phyloP scores from a whole-genome alignment of 1,139 yeast genomes.

The Petasospora fabianii region DNA sequence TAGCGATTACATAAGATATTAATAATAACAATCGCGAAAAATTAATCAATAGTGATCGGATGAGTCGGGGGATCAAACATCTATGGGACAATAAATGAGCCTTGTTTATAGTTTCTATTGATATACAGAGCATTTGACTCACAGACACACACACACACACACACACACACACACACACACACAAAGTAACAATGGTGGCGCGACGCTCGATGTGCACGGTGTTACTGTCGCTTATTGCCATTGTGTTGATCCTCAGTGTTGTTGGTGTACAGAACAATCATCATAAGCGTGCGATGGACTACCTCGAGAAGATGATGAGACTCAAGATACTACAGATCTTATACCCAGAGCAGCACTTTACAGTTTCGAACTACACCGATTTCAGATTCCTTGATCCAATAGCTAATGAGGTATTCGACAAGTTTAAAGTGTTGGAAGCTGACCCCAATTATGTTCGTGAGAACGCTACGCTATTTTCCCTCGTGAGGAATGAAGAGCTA shows the following conservation, averaged over 20 bases:
- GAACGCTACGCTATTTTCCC: constrained; percentile 53
- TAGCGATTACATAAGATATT: too few species aligned
- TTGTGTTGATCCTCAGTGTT: constrained; percentile 6
- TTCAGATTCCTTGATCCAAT: constrained; percentile 20
- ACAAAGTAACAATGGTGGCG: too few species aligned
- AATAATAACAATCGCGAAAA: too few species aligned
- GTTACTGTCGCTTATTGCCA: neutral
- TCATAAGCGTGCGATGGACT: constrained; percentile 19
- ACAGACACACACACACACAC: too few species aligned
- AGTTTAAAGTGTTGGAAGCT: constrained; percentile 5
- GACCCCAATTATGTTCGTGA: constrained; percentile 29
- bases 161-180: too few species aligned
- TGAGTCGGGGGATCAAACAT: too few species aligned
- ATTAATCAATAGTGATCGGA: too few species aligned
- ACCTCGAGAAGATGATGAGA: constrained; percentile 19
- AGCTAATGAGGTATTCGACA: constrained; percentile 8
- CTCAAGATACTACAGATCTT: constrained; percentile 22
- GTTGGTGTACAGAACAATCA: constrained; percentile 19
- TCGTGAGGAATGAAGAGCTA: constrained; percentile 52
- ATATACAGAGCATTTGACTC: too few species aligned
- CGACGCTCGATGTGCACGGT: too few species aligned
- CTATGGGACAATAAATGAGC: too few species aligned
- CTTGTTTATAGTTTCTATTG: too few species aligned
- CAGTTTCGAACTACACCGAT: constrained; percentile 19
- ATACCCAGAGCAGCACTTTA: constrained; percentile 24